These are phyloP conservation scores for Microascus cirrosus DNA, from an alignment of 2,329 filamentous ascomycete genomes.

Conservation along the genomic window DNA sequence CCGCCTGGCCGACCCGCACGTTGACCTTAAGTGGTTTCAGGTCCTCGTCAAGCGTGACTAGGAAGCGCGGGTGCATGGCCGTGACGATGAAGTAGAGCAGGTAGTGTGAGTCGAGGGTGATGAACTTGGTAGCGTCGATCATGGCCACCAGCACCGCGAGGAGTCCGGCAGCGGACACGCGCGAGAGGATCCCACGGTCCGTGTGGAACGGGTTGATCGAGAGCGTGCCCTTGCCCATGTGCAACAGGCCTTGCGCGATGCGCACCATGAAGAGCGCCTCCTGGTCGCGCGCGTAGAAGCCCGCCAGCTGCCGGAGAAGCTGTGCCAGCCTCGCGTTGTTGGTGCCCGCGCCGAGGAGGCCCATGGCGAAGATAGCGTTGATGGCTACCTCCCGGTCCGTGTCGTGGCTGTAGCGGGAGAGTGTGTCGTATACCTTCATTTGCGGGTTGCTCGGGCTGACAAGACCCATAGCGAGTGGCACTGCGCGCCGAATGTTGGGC, in stretches of 20 bases:
- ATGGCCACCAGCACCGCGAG: conserved; percentile 84
- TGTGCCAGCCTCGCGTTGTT: conserved; percentile 97
- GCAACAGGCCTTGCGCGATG: conserved; percentile 90
- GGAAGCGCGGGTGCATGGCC: conserved; percentile 92
- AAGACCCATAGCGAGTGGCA: conserved; percentile 91
- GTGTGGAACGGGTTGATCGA: conserved; percentile 98
- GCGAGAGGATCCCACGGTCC: conserved; percentile 87
- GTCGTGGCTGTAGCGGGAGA: conserved; percentile 96
- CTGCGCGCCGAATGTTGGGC: conserved; percentile 90
- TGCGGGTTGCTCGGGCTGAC: conserved; percentile 97
- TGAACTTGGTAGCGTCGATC: conserved; percentile 87
- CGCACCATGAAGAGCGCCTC: conserved; percentile 98
- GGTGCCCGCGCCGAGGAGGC: conserved; percentile 87
- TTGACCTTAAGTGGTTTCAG: conserved; percentile 91
- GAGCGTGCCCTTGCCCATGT: conserved; percentile 98
- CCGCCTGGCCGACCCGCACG: conserved; percentile 92
- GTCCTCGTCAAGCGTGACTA: conserved; percentile 91
- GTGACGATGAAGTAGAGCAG: conserved; percentile 95
- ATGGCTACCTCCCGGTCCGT: conserved; percentile 97
- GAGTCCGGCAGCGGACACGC: conserved; percentile 80
- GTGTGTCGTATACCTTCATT: conserved; percentile 99
- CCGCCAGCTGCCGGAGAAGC: conserved; percentile 84
- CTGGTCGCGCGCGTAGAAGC: conserved; percentile 95
- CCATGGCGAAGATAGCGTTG: conserved; percentile 99
- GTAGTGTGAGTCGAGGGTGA: conserved; percentile 64